A percentile compares a stretch with the other conserved stretches of the same genome.
These are phyloP conservation scores for Groenewaldozyma tartarivorans DNA, from an alignment of 805 yeast genomes.

Conservation along the genomic window DNA sequence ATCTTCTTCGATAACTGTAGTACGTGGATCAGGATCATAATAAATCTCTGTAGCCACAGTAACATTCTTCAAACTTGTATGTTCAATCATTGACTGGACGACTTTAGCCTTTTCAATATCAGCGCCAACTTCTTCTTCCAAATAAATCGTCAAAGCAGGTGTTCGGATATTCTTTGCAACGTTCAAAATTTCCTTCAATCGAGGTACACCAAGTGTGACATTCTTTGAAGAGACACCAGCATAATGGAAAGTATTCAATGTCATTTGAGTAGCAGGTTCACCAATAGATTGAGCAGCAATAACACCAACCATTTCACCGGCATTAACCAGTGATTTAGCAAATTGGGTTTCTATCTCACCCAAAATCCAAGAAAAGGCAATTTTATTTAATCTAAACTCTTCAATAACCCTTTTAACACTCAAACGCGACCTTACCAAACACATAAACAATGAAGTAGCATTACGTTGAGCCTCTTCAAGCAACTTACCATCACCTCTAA, in stretches of 20 bases:
- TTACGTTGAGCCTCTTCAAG: constrained; percentile 81
- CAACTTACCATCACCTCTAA: constrained; percentile 72
- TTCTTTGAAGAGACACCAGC: constrained; percentile 99
- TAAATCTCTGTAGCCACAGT: constrained; percentile 96
- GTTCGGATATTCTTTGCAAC: constrained; percentile 98
- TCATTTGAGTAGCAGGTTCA: constrained; percentile 99
- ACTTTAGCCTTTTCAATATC: constrained; percentile 93
- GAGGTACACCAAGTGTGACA: constrained; percentile 97
- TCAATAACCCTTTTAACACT: constrained; percentile 86
- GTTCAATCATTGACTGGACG: constrained; percentile 94
- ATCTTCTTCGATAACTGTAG: constrained; percentile 95
- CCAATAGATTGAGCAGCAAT: constrained; percentile 98
- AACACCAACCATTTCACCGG: constrained; percentile 98
- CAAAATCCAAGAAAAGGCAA: constrained; percentile 90
- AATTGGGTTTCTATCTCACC: constrained; percentile 94
- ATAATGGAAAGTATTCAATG: constrained; percentile 90
- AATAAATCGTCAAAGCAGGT: constrained; percentile 96
- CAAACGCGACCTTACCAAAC: constrained; percentile 84
- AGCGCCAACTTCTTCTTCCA: constrained; percentile 66
- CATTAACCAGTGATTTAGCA: constrained; percentile 82
- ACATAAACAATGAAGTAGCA: constrained; percentile 83
- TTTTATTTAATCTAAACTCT: constrained; percentile 74
- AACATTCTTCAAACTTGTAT: constrained; percentile 87
- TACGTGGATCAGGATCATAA: constrained; percentile 96
- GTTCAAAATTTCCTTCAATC: constrained; percentile 97